Evolutionary conservation across 1,284 basidiomycete genomes (phyloP), one percentile per base, ranked within the genome.

Genomic region (Inonotus obliquus): DNA sequence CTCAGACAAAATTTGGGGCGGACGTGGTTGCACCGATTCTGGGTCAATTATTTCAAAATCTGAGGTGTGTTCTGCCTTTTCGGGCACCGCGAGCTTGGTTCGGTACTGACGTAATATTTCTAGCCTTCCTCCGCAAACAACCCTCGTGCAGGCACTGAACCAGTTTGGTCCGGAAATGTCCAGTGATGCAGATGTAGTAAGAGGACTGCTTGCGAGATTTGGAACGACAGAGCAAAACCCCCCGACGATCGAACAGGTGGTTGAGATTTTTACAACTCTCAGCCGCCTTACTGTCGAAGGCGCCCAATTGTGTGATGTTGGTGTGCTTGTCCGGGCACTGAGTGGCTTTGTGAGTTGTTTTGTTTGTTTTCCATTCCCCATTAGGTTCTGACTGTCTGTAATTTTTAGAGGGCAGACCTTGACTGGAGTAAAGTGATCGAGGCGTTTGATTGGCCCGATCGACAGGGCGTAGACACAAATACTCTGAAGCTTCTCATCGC

Each of bases 401-500:
- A n/a, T n/a, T n/a, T 67, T 25, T 67, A 89, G 84, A 81, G 83
- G 70, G 77, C 79, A 39, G 77, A 79, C 41, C 75, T 95, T 63
- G 83, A 91, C 63, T 96, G 93, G 91, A 81, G 91, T 19, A 83
- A 80, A 59, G 84, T 92, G 60, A 87, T 94, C 68, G 83, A 85
- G 65, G 82, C 86, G 1, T 93, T 92, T 68, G 92, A 94, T 75
- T 81, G 85, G 73, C 78, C 84, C 14, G 88, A 92, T 70, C 82
- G 91, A 49, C 82, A 83, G 65, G 87, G 89, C 4, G 89, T 93
- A 17, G 91, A 93, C 71, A 92, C 90, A 1, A 86, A 88, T 32
- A 93, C 89, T 0, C 72, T 94, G 64, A 93, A 91, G 72, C 79
- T 93, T 54, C 75, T 92, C 65, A 91, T 94, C 56, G 89, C 89